Base-by-base conservation (phyloP, 805 yeast species). In the Lipomyces lipofer region DNA sequence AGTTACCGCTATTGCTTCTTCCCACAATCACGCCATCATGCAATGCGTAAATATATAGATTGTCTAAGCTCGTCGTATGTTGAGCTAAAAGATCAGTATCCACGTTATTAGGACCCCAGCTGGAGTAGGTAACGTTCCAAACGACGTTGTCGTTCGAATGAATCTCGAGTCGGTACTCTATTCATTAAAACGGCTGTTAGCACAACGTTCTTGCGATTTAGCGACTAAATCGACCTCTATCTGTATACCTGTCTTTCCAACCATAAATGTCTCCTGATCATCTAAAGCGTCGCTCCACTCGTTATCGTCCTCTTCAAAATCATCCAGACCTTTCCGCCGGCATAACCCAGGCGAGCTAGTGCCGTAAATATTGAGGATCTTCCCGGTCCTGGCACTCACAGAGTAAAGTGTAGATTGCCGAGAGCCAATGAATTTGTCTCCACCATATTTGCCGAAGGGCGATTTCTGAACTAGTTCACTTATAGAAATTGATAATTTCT, bases 101-200 rank as follows among this genome's bases (percentile, higher is more conserved):
- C 49, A 90, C 73, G 60, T 88, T 83, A 68, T 92, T 92, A 43
- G 96, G 95, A 8, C 94, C 95, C 97, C 97, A 94, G 33, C 85
- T 78, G 1, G 95, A 78, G 66, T 86, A 90, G 0, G 91, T 83
- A 15, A 94, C 87, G 64, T 89, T 87, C 94, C 97, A 91, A 1
- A 84, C 79, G 0, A 84, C 72, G 56, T 82, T 81, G 56, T 81
- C 78, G 62, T 78, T 81, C 2, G 94, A 84, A 66, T 89, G 85
- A n/a, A 94, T 92, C 36, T 71, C 70, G 13, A 74, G 65, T 10
- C 64, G 62, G 54, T 70, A 74, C 52, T 73, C 75, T 44, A 47
- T n/a, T 40, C 46, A 13, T 47, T n/a, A 32, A 54, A 22, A 4
- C 49, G 19, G 39, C 12, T 17, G 32, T 29, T 39, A 42, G n/a